phyloP scores from a whole-genome alignment of 441 rosid genomes.

The Mallotus repandus region DNA sequence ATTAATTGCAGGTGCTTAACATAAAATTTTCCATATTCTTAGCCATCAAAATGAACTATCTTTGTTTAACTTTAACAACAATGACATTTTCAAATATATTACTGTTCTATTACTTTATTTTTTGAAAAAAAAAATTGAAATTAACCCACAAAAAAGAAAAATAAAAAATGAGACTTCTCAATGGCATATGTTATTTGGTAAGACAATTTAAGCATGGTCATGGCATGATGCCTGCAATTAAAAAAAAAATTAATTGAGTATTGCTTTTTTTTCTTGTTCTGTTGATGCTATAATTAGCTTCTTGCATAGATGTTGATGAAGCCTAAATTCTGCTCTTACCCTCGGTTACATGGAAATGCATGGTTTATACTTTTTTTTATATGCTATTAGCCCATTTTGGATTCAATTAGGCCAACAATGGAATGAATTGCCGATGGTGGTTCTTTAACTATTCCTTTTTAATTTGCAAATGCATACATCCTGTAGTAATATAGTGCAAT shows the following conservation, averaged over 20 bases:
- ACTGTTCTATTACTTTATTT: too few species aligned
- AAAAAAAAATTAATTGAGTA: not conserved
- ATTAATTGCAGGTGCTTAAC: too few species aligned
- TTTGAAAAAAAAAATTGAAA: too few species aligned
- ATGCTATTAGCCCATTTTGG: not conserved
- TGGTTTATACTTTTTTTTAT: not conserved
- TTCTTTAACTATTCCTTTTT: not conserved
- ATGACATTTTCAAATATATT: too few species aligned
- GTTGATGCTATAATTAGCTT: not conserved
- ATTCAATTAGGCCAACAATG: not conserved
- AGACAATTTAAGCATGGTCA: too few species aligned
- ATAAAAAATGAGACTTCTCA: too few species aligned
- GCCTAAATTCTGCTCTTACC: not conserved
- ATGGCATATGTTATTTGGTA: too few species aligned
- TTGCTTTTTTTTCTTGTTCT: not conserved
- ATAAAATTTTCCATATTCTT: too few species aligned
- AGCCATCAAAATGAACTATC: too few species aligned
- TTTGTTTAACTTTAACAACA: too few species aligned
- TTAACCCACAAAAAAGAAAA: too few species aligned
- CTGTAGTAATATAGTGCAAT: not conserved
- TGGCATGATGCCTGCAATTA: not conserved
- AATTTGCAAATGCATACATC: not conserved
- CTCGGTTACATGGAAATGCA: not conserved
- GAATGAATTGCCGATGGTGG: conserved; percentile 2
- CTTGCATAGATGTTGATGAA: not conserved